Evolutionary conservation across 129 eudicot genomes (phyloP), one percentile per base, ranked within the genome.

Genomic region (Helichrysum umbraculigerum): DNA sequence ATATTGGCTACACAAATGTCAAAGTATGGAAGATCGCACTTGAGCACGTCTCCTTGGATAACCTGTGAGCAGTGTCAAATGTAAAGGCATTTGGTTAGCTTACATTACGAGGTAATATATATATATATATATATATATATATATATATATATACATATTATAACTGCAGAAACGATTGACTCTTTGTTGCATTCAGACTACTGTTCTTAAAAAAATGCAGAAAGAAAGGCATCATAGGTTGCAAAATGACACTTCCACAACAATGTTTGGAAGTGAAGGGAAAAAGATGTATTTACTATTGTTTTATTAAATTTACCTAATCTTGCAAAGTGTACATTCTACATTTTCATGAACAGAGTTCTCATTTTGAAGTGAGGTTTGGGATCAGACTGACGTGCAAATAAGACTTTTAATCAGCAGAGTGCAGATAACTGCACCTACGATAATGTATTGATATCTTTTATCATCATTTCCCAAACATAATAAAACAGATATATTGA

Each of bases 1-100:
- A 94, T 94, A 75, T 94, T 94, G 9, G 98, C 98, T 69, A 94
- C 97, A 47, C 98, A 94, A 0, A 94, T 94, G 76, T 94, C 97
- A 28, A 94, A 94, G 81, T 87, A 91, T 16, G 98, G 98, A 41
- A 94, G 97, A 56, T 91, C 97, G 25, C 93, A 86, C 81, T 94
- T 91, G 72, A 94, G 85, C 19, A 94, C 96, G 66, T 94, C 98
- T 37, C 96, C 97, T 84, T 91, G 96, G 62, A 90, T 93, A 80
- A 90, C 88, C 98, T 93, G 82, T 65, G 64, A 8, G 71, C 4
- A 32, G 10, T 32, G 70, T 69, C 74, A 59, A 64, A 51, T 17
- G 52, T 7, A 47, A 19, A 61, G 22, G 54, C n/a, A 14, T 47
- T 47, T 47, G 0, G 5, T 47, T 47, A 47, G 54, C 54, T 47